phyloP scores from a whole-genome alignment of 805 yeast genomes.

The Maudiozyma saulgeensis region DNA sequence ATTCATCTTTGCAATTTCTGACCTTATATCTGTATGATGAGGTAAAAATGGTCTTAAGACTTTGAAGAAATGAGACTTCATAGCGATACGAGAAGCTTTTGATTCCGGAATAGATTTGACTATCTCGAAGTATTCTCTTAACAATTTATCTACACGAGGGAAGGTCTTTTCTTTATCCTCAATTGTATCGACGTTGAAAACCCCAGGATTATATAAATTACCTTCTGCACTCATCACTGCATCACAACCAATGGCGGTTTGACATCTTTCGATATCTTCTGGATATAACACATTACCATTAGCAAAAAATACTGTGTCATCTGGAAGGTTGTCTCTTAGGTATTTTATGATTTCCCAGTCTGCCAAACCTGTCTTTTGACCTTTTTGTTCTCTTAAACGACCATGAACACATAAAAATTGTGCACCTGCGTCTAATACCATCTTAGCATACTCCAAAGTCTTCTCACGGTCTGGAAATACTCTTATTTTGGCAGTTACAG shows the following conservation, averaged over 20 bases:
- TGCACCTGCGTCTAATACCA: slow-evolving; percentile 89
- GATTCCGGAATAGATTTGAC: slow-evolving; percentile 38
- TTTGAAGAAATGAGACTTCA: slow-evolving; percentile 90
- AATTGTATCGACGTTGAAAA: slow-evolving; percentile 39
- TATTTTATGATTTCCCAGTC: slow-evolving; percentile 78
- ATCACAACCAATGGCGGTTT: slow-evolving; percentile 58
- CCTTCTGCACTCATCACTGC: slow-evolving; percentile 98
- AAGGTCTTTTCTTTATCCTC: slow-evolving; percentile 53
- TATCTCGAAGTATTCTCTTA: slow-evolving; percentile 83
- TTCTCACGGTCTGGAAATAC: slow-evolving; percentile 79
- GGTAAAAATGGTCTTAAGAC: slow-evolving; percentile 72
- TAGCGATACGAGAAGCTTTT: slow-evolving; percentile 67
- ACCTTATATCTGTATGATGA: slow-evolving; percentile 67
- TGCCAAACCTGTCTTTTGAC: slow-evolving; percentile 91
- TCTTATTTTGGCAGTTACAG: slow-evolving; percentile 93
- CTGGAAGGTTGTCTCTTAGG: slow-evolving; percentile 66
- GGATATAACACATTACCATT: slow-evolving; percentile 93
- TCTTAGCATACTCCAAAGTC: slow-evolving; percentile 75
- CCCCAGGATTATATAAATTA: slow-evolving; percentile 85
- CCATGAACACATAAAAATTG: slow-evolving; percentile 94
- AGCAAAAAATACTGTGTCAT: slow-evolving; percentile 79
- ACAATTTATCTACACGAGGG: slow-evolving; percentile 76
- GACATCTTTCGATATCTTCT: slow-evolving; percentile 67
- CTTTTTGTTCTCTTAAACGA: slow-evolving; percentile 94
- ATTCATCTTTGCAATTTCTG: slow-evolving; percentile 49